Conservation (phyloP, 2,329 filamentous ascomycete species). For the Aspergillus sp. region DNA sequence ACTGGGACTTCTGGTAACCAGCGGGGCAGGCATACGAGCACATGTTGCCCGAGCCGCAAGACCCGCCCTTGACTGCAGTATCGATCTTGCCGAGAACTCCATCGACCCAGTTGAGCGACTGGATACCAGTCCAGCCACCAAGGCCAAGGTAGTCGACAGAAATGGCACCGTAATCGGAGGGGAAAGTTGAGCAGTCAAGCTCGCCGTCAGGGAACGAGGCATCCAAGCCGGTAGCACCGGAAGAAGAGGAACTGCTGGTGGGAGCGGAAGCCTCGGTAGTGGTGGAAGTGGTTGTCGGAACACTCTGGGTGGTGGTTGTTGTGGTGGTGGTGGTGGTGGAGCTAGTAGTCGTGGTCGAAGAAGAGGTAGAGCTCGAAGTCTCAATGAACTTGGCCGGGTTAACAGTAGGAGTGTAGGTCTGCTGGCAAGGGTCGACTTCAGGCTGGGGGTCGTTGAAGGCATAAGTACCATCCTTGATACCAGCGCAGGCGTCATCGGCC, state of each 20-base stretch:
- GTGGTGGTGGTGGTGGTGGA: constrained; percentile 22
- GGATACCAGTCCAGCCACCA: constrained; percentile 77
- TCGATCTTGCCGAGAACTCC: constrained; percentile 52
- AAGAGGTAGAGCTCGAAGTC: constrained; percentile 36
- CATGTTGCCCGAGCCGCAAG: constrained; percentile 54
- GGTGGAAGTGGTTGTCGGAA: constrained; percentile 23
- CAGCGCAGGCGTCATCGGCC: constrained; percentile 63
- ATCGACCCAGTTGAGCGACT: constrained; percentile 54
- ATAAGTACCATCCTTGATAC: constrained; percentile 67
- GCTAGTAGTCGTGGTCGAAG: constrained; percentile 24
- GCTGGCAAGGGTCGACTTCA: constrained; percentile 53
- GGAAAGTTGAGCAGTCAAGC: constrained; percentile 71
- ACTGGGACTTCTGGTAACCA: constrained; percentile 91
- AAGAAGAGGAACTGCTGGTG: constrained; percentile 25
- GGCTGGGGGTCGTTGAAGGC: constrained; percentile 66
- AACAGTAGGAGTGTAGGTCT: constrained; percentile 38
- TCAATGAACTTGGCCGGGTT: constrained; percentile 53
- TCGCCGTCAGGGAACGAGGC: constrained; percentile 73
- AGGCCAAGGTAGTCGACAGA: constrained; percentile 66
- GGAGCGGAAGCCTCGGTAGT: constrained; percentile 23
- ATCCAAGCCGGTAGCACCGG: constrained; percentile 56
- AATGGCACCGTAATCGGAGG: constrained; percentile 76
- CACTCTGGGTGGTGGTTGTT: constrained; percentile 20
- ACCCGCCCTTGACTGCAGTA: constrained; percentile 57
- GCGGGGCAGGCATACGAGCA: constrained; percentile 93